Base-by-base conservation (phyloP, 352 stramenopile genomes). In the Phytophthora colocasiae region DNA sequence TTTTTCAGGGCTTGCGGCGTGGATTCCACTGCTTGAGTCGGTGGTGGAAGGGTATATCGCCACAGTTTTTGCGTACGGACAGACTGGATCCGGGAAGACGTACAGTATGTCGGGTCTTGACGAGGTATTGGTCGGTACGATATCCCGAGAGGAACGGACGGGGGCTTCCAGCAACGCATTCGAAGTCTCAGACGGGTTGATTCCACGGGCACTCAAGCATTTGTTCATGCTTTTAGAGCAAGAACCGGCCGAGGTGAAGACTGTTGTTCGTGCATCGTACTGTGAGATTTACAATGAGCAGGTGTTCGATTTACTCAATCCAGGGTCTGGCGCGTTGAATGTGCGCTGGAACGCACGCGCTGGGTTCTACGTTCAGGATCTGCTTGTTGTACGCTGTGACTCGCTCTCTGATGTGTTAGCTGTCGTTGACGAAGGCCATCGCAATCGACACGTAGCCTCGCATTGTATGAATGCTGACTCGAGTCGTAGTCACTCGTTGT, bases 211-310 rank as follows among this genome's bases (percentile, higher is more conserved):
- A n/a, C 70, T 92, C n/a, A 81, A 86, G 27, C 88, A 92, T 45
- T 64, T 94, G 17, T 94, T 84, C 50, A 24, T 46, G 2, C 58
- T 81, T 19, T 80, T 92, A 39, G 74, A 85, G 34, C 60, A 62
- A 40, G 72, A 81, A 1, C 70, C 79, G 0, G 75, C 68, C 19
- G 74, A 80, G 19, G 75, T 85, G 22, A 85, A 81, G 51, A 92
- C 87, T 47, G 64, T 90, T 15, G 71, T 93, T 31, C 82, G 83
- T 24, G 84, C 84, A 6, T 92, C 84, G 12, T 93, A 89, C 58
- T 93, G 82, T 49, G 84, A 95, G 57, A 91, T 95, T 63, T 95
- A 95, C 76, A 95, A 95, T 69, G 86, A 95, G 54, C 82, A 92
- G 31, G 83, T 88, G 0, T 92, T 89, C 22, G 86, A 95, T 36